Percentiles rank a stretch among this genome's conserved stretches.
Evolutionary conservation across 306 rosid genomes (phyloP).

Genomic region (Glycine soja): DNA sequence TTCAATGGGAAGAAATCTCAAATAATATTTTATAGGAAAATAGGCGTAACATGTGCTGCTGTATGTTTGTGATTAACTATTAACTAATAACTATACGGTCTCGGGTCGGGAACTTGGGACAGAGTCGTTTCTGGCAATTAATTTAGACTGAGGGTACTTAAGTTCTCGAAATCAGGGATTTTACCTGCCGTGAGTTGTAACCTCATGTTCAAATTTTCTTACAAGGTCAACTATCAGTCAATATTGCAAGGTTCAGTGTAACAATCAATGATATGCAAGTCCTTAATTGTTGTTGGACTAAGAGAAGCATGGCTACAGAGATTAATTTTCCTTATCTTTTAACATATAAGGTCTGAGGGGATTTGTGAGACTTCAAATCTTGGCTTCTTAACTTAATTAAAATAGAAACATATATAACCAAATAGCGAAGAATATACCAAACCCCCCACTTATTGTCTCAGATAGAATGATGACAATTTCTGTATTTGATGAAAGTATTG

Average conservation of each 20-base stretch:
- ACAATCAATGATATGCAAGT: constrained; percentile 20
- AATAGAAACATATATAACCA: not conserved
- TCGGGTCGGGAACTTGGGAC: constrained; percentile 1
- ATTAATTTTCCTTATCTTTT: not conserved
- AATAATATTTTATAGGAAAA: not conserved
- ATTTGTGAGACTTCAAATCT: constrained; percentile 29
- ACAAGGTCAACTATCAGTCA: not conserved
- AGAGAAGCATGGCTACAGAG: constrained; percentile 37
- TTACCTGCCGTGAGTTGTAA: constrained; percentile 3
- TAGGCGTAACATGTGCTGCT: not conserved
- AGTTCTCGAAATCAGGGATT: constrained; percentile 27
- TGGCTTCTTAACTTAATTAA: constrained; percentile 17
- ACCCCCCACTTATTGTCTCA: not conserved
- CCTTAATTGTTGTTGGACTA: constrained; percentile 1
- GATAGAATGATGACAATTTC: constrained; percentile 34
- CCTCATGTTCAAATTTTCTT: constrained; percentile 12
- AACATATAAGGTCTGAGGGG: not conserved
- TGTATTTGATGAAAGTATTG: constrained; percentile 22
- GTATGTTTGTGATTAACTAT: not conserved
- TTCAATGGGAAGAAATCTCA: not conserved
- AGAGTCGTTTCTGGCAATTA: constrained; percentile 13
- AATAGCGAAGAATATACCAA: constrained; percentile 4
- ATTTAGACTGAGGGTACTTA: constrained; percentile 16
- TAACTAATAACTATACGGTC: not conserved
- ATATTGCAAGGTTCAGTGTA: not conserved